Evolutionary conservation across 106 monocot genomes (phyloP).

Genomic region (Gastrodia elata): DNA sequence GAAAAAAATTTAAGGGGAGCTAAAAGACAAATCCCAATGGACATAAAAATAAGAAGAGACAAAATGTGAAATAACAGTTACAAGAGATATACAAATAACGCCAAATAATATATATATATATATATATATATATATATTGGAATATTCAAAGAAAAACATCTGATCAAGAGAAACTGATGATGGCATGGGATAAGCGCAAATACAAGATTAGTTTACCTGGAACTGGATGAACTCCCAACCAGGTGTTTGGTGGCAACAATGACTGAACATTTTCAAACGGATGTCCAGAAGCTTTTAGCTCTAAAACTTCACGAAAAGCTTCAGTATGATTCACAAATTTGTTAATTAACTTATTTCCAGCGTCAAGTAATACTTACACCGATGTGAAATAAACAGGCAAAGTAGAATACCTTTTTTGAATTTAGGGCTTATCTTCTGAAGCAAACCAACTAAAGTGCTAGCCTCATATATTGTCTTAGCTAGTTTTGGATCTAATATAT

Average conservation of each 20-base stretch:
- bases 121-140: too few species aligned
- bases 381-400: background rate
- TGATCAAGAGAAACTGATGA: too few species aligned
- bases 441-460: conserved; percentile 64
- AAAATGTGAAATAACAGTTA: too few species aligned
- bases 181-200: background rate
- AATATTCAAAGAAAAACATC: too few species aligned
- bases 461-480: conserved; percentile 58
- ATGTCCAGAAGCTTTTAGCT: conserved; percentile 67
- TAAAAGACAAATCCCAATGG: too few species aligned
- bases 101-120: too few species aligned
- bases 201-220: conserved; percentile 43
- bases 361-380: background rate
- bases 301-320: conserved; percentile 95
- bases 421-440: conserved; percentile 89
- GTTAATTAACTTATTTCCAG: conserved; percentile 6
- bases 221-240: conserved; percentile 66
- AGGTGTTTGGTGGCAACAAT: conserved; percentile 73
- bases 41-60: too few species aligned
- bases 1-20: too few species aligned
- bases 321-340: conserved; percentile 12
- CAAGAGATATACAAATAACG: too few species aligned
- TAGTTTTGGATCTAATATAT: conserved; percentile 62
- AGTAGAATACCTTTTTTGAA: conserved; percentile 76
- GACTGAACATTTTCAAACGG: conserved; percentile 96